Percentiles rank a stretch among this genome's conserved stretches.
Evolutionary conservation across 2,329 filamentous ascomycete species (phyloP).

Genomic region (Hypocrella siamensis): DNA sequence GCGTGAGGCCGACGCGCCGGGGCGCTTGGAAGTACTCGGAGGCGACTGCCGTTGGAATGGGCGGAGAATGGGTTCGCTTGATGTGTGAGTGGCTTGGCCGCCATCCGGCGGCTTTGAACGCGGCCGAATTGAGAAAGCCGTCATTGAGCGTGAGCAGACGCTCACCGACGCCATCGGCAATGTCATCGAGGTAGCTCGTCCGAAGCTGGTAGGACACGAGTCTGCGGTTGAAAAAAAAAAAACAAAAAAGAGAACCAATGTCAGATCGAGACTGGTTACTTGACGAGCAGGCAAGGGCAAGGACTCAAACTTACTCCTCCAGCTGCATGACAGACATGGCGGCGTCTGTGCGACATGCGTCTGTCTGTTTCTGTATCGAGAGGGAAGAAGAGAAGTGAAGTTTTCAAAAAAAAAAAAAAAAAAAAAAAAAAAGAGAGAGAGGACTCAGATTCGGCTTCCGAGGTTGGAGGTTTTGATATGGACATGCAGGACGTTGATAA

Average conservation of each 20-base stretch:
- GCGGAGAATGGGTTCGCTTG: conserved; percentile 73
- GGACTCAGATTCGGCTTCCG: too few relatives aligned
- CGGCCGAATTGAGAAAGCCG: conserved; percentile 60
- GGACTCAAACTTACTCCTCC: conserved; percentile 19
- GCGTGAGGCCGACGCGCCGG: conserved; percentile 43
- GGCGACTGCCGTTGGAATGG: conserved; percentile 68
- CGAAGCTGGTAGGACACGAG: conserved; percentile 73
- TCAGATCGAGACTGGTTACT: background rate
- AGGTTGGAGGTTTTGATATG: too few relatives aligned
- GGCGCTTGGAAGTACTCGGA: conserved; percentile 73
- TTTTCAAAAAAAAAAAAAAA: too few relatives aligned
- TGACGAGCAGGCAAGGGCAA: background rate
- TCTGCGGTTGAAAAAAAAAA: conserved; percentile 22
- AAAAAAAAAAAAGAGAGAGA: too few relatives aligned
- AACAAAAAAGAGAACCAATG: background rate
- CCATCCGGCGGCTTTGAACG: conserved; percentile 76
- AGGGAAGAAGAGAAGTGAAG: too few relatives aligned
- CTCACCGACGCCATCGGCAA: conserved; percentile 74
- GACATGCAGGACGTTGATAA: too few relatives aligned
- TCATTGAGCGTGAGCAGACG: conserved; percentile 71
- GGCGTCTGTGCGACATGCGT: too few relatives aligned
- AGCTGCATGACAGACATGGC: conserved; percentile 22
- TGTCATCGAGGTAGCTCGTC: conserved; percentile 62
- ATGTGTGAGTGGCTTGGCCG: conserved; percentile 56
- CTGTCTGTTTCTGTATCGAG: too few relatives aligned